Evolutionary conservation across 352 stramenopile species (phyloP).

Genomic region (Globisporangium paddicum): DNA sequence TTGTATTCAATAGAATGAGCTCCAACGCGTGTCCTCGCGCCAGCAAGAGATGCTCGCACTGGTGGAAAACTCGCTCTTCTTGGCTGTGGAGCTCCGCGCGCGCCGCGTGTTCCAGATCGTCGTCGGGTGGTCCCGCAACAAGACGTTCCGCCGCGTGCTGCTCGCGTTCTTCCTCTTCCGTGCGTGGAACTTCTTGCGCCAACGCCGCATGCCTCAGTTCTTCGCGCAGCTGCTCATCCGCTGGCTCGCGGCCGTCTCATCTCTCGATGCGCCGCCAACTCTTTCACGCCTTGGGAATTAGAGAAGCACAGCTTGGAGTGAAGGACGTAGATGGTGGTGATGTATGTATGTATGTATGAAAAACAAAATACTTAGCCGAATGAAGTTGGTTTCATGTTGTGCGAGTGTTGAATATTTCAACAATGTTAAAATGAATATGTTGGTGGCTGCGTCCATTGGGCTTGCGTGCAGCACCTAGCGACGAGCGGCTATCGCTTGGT

Average conservation of each 20-base stretch:
- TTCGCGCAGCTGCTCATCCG: constrained; percentile 56
- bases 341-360: background rate
- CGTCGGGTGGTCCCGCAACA: constrained; percentile 39
- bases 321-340: background rate
- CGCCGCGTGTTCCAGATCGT: constrained; percentile 33
- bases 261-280: constrained; percentile 25
- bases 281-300: constrained; percentile 4
- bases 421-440: too few species aligned
- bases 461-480: background rate
- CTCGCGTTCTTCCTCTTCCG: constrained; percentile 42
- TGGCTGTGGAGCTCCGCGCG: constrained; percentile 32
- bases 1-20: constrained; percentile 32
- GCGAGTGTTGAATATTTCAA: background rate
- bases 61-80: constrained; percentile 38
- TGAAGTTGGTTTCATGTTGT: background rate
- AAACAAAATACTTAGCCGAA: background rate
- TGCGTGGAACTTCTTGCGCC: constrained; percentile 47
- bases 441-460: too few species aligned
- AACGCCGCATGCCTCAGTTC: constrained; percentile 47
- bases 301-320: background rate
- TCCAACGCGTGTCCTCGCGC: constrained; percentile 34
- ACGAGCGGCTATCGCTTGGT: constrained; percentile 25
- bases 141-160: constrained; percentile 43
- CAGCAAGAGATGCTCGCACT: constrained; percentile 34
- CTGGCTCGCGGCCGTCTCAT: constrained; percentile 51